Percentiles rank a stretch among this genome's conserved stretches.
phyloP scores from a whole-genome alignment of 164 flowering plant genomes.

The Tetrastigma voinierianum region DNA sequence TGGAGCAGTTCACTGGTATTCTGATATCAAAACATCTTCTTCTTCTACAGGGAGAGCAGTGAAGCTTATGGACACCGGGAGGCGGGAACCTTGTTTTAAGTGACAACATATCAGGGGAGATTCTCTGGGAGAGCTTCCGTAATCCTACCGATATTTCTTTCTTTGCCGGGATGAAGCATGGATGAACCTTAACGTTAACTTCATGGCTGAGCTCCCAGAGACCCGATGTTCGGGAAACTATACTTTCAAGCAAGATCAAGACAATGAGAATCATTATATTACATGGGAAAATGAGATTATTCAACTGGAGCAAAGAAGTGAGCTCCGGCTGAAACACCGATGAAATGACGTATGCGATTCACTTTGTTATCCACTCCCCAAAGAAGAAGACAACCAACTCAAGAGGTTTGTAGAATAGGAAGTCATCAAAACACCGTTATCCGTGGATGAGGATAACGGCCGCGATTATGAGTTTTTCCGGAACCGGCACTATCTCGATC shows the following conservation, averaged over 20 bases:
- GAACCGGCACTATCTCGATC: constrained; percentile 1
- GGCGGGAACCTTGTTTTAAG: constrained; percentile 12
- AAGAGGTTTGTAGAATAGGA: no score
- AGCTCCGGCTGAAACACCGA: not conserved
- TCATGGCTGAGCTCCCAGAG: constrained; percentile 28
- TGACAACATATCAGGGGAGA: not conserved
- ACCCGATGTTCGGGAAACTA: constrained; percentile 26
- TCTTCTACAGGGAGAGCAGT: not conserved
- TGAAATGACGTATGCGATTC: not conserved
- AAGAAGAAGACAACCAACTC: not conserved
- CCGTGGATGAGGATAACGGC: constrained; percentile 3
- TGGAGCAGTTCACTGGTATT: constrained; percentile 17
- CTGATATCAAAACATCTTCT: constrained; percentile 8
- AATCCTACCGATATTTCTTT: constrained; percentile 42
- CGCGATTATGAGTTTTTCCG: constrained; percentile 16
- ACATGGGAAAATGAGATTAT: not conserved
- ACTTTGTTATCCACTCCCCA: constrained; percentile 5
- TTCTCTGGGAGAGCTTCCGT: constrained; percentile 17
- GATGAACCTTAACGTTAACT: constrained; percentile 10
- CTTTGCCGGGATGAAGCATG: constrained; percentile 39
- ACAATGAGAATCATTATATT: constrained; percentile 1
- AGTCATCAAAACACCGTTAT: no score
- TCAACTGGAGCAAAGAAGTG: constrained; percentile 19
- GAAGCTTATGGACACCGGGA: constrained; percentile 18
- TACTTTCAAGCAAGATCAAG: constrained; percentile 12